Base-by-base conservation (phyloP, 345 rosid species). In the Dovyalis caffra region DNA sequence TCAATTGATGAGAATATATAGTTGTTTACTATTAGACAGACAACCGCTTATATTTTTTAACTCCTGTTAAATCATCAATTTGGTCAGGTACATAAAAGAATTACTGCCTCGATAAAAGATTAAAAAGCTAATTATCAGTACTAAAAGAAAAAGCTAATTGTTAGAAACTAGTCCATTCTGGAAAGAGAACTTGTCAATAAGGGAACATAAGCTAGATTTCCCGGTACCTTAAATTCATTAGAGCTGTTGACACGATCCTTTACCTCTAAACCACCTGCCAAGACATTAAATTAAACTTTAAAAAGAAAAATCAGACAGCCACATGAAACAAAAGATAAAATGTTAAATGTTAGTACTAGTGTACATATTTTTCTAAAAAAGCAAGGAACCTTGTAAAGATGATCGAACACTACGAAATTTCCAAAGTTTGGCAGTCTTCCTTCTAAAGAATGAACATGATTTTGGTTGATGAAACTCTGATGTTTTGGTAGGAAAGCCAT, bases 201-300 rank as follows among this genome's bases (percentile, higher is more conserved):
- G 7, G 37, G 11, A 49, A 32, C 34, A 18, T 69, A 58, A 57
- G 40, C 60, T 9, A 58, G 34, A 57, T 26, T 56, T 26, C 14
- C n/a, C 5, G 64, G 56, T 67, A 85, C 89, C 84, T 82, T 57
- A 33, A 49, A 68, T 11, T 84, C 65, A 29, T 28, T 21, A 40
- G 69, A 75, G 60, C 85, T 73, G 66, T 69, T 64, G 45, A 67
- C 74, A 35, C 25, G 57, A 69, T 35, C 68, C 5, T 66, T 68
- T 23, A 69, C 68, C 43, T 73, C 77, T 58, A 58, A 71, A 66
- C 75, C 58, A 80, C 86, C 90, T 87, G 86, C 70, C 67, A 80
- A 79, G 51, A 72, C 56, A n/a, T 47, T 18, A 47, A 47, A 47
- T 16, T 47, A 47, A 43, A 14, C 49, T 43, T 43, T 16, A 4